A percentile compares a stretch with the other conserved stretches of the same genome.
Evolutionary conservation across 139 green algal genomes (phyloP).

Genomic region (Edaphochlamys debaryana): DNA sequence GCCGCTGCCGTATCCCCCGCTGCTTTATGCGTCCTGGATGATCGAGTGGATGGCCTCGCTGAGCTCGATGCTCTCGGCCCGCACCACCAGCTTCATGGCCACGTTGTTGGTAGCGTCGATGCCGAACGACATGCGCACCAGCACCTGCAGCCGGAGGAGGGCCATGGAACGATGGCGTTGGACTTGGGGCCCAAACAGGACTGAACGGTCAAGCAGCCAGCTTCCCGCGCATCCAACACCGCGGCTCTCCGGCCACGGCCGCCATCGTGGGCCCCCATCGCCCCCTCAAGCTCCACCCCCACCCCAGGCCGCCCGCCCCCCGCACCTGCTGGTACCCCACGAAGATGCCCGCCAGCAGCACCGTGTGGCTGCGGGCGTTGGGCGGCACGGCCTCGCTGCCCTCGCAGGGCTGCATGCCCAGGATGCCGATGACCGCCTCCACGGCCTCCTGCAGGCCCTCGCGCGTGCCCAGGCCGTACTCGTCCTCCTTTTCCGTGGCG

Average conservation of each 20-base stretch:
- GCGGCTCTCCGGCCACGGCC: too few relatives aligned
- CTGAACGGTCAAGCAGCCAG: too few relatives aligned
- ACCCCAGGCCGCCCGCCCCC: too few relatives aligned
- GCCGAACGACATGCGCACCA: constrained; percentile 92
- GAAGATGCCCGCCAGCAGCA: constrained; percentile 86
- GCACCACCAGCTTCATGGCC: constrained; percentile 96
- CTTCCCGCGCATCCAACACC: too few relatives aligned
- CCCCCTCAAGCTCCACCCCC: too few relatives aligned
- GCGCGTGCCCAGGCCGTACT: constrained; percentile 91
- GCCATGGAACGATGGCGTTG: too few relatives aligned
- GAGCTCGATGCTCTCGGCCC: constrained; percentile 74
- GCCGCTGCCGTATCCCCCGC: too few relatives aligned
- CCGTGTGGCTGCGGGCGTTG: constrained; percentile 93
- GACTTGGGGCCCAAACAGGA: too few relatives aligned
- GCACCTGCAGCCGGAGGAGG: constrained; percentile 47
- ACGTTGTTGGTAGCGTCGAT: constrained; percentile 89
- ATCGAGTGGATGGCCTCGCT: constrained; percentile 91
- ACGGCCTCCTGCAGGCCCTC: constrained; percentile 91
- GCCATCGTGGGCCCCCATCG: too few relatives aligned
- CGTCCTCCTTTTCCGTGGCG: constrained; percentile 84
- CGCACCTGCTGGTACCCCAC: constrained; percentile 72
- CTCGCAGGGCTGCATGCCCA: constrained; percentile 95
- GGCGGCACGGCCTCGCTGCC: constrained; percentile 94
- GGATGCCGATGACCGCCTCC: constrained; percentile 88
- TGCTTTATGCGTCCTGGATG: constrained; percentile 87